Evolutionary conservation across 306 rosid species (phyloP).

Genomic region (Fragaria vesca): DNA sequence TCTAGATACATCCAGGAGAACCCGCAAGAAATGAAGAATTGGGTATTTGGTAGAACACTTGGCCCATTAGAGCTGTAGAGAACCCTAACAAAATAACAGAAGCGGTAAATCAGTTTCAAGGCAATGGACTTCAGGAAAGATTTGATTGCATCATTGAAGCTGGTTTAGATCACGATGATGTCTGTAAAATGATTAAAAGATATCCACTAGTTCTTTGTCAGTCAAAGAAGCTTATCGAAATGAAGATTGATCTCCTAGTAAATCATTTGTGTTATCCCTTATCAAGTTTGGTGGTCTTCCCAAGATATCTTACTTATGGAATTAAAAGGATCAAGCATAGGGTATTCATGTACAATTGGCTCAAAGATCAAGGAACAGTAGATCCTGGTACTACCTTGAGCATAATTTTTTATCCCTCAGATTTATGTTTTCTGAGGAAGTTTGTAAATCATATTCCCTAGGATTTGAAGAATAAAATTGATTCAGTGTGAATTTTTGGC

Average conservation of each 20-base stretch:
- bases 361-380: conserved; percentile 38
- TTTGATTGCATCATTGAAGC: conserved; percentile 49
- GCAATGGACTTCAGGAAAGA: conserved; percentile 63
- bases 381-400: conserved; percentile 39
- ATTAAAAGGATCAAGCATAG: conserved; percentile 46
- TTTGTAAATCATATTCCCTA: conserved; percentile 50
- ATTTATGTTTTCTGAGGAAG: conserved; percentile 28
- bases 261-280: conserved; percentile 40
- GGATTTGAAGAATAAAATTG: conserved; percentile 41
- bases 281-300: conserved; percentile 43
- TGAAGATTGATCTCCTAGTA: conserved; percentile 36
- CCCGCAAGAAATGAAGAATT: conserved; percentile 50
- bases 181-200: conserved; percentile 37
- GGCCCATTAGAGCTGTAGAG: conserved; percentile 34
- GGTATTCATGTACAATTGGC: conserved; percentile 60
- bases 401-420: conserved; percentile 45
- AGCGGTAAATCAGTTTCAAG: conserved; percentile 43
- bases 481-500: conserved; percentile 2
- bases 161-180: conserved; percentile 48
- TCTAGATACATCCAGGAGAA: conserved; percentile 46
- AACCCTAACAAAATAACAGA: conserved; percentile 33
- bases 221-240: conserved; percentile 35
- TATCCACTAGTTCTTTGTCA: conserved; percentile 59
- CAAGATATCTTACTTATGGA: conserved; percentile 48
- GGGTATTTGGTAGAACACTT: conserved; percentile 47